Percentiles rank a stretch among this genome's conserved stretches.
Evolutionary conservation across 805 yeast genomes (phyloP).

Genomic region (Candida silvicultrix): DNA sequence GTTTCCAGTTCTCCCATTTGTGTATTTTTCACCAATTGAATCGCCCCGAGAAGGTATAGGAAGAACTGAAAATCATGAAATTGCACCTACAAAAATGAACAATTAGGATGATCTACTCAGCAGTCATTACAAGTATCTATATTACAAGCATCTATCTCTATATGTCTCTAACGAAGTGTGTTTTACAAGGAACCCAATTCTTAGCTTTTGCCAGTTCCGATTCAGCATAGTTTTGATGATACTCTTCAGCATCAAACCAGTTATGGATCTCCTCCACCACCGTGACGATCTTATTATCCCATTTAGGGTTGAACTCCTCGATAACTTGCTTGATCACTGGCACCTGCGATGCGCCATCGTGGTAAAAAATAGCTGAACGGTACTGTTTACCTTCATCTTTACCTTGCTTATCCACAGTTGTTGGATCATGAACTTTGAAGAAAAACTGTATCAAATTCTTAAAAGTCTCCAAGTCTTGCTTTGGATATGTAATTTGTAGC

Average conservation of each 20-base stretch:
- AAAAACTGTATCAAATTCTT: slow-evolving; percentile 68
- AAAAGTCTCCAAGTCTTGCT: slow-evolving; percentile 33
- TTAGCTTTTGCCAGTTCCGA: background rate
- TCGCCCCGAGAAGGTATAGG: too few species aligned
- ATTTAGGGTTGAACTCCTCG: slow-evolving; percentile 54
- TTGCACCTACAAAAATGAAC: too few species aligned
- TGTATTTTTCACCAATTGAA: too few species aligned
- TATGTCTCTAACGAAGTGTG: background rate
- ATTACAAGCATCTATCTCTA: too few species aligned
- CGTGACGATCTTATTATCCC: slow-evolving; percentile 63
- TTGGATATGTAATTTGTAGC: slow-evolving; percentile 70
- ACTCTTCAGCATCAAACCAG: slow-evolving; percentile 87
- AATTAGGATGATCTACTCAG: too few species aligned
- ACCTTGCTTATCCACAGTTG: slow-evolving; percentile 73
- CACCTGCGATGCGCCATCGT: too few species aligned
- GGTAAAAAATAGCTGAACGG: slow-evolving; percentile 68
- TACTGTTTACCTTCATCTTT: slow-evolving; percentile 74
- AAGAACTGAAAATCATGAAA: too few species aligned
- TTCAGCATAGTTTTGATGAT: slow-evolving; percentile 73
- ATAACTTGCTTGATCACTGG: too few species aligned
- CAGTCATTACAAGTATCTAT: too few species aligned
- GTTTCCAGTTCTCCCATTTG: too few species aligned
- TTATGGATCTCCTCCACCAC: slow-evolving; percentile 52
- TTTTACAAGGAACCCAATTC: background rate
- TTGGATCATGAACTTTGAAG: slow-evolving; percentile 89